Conservation (phyloP, 176 grass and related monocot genomes). For the Carex kokanica region DNA sequence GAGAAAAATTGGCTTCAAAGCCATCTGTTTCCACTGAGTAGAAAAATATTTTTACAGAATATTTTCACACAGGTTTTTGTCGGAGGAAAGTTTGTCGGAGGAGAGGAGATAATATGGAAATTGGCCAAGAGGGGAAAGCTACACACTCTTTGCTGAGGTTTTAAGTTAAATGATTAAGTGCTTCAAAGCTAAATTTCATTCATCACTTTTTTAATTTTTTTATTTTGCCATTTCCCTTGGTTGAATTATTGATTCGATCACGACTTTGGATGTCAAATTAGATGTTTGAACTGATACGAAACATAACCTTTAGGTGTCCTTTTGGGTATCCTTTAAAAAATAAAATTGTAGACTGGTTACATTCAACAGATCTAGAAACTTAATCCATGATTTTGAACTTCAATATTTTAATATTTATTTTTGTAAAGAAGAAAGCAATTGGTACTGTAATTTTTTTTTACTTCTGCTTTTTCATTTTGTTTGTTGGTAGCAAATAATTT, state of each 20-base stretch:
- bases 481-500: not conserved
- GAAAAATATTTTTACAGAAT: not conserved
- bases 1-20: not conserved
- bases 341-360: not conserved
- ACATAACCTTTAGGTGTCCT: not conserved
- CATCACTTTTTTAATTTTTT: not conserved
- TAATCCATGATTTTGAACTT: not conserved
- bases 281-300: not conserved
- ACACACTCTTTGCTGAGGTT: constrained; percentile 19
- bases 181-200: not conserved
- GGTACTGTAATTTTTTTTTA: not conserved
- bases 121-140: not conserved
- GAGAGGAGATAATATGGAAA: not conserved
- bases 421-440: not conserved
- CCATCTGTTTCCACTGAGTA: not conserved
- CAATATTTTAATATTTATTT: no score
- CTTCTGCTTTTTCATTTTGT: not conserved
- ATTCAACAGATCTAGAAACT: not conserved
- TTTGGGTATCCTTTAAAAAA: not conserved
- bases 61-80: constrained; percentile 7
- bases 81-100: constrained; percentile 9
- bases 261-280: not conserved
- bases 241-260: not conserved
- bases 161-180: not conserved
- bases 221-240: not conserved